Base-by-base conservation (phyloP, 2,329 filamentous ascomycete species). In the Teratosphaeria viscida region DNA sequence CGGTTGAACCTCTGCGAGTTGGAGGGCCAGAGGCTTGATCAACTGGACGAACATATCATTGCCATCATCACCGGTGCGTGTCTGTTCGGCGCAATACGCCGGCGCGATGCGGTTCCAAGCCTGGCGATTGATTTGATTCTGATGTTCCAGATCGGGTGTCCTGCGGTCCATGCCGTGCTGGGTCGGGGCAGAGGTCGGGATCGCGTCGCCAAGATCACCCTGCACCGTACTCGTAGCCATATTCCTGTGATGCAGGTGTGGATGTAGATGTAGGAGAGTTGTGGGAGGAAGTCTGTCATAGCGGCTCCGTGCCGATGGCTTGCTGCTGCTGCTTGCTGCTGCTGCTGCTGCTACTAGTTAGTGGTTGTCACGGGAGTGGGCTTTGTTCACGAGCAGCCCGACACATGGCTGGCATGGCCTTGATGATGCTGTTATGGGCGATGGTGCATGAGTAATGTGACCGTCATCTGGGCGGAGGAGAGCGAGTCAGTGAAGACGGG, bases 1-100 rank as follows among this genome's bases (percentile, higher is more conserved):
- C 0, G 57, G 61, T 14, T 65, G 59, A 14, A 68, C 61, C 1
- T 62, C 59, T 0, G 76, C 66, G 32, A 80, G 67, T 3, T 73
- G 71, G 14, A 68, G 56, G 1, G 81, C 71, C 1, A 66, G 69
- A 0, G 79, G 78, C 34, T 75, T 68, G 57, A 79, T 73, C 32
- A 79, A 73, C 3, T 66, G 62, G 6, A 67, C 68, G 72, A 76
- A 79, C 72, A 78, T 79, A 43, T 75, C 72, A 64, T 79, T 79
- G 32, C 66, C 60, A 60, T 77, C 77, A 7, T 64, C 62, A 11
- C 63, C 60, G 12, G 59, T 23, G n/a, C 37, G 62, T 26, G 59
- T 61, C 37, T 65, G 65, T 10, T 81, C 75, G 78, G 78, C 81
- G 60, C 68, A 69, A 32, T 67, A 49, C n/a, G 43, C 43, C 59